Evolutionary conservation across 1,284 basidiomycete species (phyloP).

Genomic region (Cutaneotrichosporon dermatis): DNA sequence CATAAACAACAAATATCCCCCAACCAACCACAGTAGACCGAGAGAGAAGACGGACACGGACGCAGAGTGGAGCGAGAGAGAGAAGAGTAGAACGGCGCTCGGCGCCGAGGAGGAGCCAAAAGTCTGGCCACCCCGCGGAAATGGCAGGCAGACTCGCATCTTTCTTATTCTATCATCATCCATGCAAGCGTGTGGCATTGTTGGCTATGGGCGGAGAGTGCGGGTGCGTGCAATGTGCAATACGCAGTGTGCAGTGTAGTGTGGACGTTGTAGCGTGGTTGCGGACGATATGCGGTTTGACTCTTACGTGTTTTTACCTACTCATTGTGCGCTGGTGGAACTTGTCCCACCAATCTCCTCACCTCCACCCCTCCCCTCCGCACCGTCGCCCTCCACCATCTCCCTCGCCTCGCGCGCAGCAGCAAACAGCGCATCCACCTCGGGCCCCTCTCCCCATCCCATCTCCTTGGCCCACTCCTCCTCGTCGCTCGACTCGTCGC

Average conservation of each 20-base stretch:
- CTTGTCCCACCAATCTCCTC: too few relatives aligned
- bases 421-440: conserved; percentile 25
- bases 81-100: neutral
- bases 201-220: neutral
- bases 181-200: conserved; percentile 7
- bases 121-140: neutral
- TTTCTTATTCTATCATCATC: conserved; percentile 5
- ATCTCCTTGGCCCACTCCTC: conserved; percentile 27
- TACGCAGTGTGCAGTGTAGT: too few relatives aligned
- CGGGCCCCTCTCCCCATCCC: conserved; percentile 25
- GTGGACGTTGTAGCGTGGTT: too few relatives aligned
- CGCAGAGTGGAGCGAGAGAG: neutral
- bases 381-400: conserved; percentile 5
- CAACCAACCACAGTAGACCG: neutral
- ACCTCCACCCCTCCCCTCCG: neutral
- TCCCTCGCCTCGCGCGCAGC: conserved; percentile 20
- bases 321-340: too few relatives aligned
- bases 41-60: neutral
- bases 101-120: neutral
- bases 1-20: neutral
- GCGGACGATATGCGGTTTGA: too few relatives aligned
- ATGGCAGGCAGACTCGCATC: neutral
- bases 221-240: too few relatives aligned
- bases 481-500: conserved; percentile 22
- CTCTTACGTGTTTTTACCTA: too few relatives aligned